Conservation (phyloP, 805 yeast genomes). For the Candida cerambycidarum region DNA sequence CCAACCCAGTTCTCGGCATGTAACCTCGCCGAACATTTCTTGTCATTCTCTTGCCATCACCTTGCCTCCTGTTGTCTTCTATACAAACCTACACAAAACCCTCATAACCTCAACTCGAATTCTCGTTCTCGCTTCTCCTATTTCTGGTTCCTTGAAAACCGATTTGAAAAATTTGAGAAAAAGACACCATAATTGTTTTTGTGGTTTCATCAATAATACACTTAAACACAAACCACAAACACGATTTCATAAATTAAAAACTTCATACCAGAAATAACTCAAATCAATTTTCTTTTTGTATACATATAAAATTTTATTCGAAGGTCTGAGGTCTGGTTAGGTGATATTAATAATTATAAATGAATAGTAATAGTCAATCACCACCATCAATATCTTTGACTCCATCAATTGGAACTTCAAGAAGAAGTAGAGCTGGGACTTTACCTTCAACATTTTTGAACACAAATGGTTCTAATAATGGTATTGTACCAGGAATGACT, state of each 20-base stretch:
- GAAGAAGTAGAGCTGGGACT: constrained; percentile 75
- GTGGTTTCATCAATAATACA: background rate
- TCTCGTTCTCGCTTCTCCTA: constrained; percentile 6
- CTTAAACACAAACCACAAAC: too few relatives aligned
- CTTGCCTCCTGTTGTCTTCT: too few relatives aligned
- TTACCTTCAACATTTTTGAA: constrained; percentile 59
- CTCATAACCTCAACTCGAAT: background rate
- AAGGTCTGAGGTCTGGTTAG: background rate
- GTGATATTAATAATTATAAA: background rate
- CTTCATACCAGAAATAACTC: background rate
- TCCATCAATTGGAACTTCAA: constrained; percentile 26
- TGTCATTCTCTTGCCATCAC: too few relatives aligned
- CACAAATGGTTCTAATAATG: constrained; percentile 6
- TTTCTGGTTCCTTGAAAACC: constrained; percentile 6
- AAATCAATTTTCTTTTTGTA: too few relatives aligned
- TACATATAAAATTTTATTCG: too few relatives aligned
- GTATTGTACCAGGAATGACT: background rate
- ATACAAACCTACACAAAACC: background rate
- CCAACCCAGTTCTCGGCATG: too few relatives aligned
- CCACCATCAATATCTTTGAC: constrained; percentile 34
- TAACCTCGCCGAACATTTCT: too few relatives aligned
- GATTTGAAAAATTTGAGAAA: constrained; percentile 8
- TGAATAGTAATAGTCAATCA: constrained; percentile 15
- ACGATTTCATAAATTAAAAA: too few relatives aligned
- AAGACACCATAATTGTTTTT: constrained; percentile 5